A percentile compares a stretch with the other conserved stretches of the same genome.
Evolutionary conservation across 1,139 yeast genomes (phyloP).

Genomic region (Magnusiomyces suaveolens): DNA sequence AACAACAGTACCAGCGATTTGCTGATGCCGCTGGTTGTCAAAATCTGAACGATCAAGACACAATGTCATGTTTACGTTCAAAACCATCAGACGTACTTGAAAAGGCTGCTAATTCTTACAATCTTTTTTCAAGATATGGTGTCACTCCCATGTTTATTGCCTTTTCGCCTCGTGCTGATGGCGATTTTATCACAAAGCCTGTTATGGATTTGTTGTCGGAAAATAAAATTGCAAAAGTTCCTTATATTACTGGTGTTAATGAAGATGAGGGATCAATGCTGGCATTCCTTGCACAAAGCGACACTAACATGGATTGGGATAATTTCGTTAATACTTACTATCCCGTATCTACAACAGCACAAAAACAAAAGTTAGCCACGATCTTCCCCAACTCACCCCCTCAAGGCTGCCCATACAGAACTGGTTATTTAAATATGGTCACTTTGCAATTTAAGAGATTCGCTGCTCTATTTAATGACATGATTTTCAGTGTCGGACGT

Average conservation of each 20-base stretch:
- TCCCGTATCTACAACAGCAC: not conserved
- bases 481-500: slow-evolving; percentile 18
- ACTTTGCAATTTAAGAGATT: slow-evolving; percentile 20
- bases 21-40: slow-evolving; percentile 16
- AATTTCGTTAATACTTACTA: not conserved
- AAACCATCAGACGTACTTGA: slow-evolving; percentile 13
- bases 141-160: slow-evolving; percentile 8
- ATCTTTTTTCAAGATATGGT: slow-evolving; percentile 8
- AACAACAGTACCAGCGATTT: slow-evolving; percentile 16
- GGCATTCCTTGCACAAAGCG: slow-evolving; percentile 10
- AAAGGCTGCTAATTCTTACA: slow-evolving; percentile 15
- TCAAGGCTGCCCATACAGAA: slow-evolving; percentile 20
- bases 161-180: slow-evolving; percentile 20
- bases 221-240: slow-evolving; percentile 18
- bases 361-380: slow-evolving; percentile 3
- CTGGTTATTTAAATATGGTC: slow-evolving; percentile 15
- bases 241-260: slow-evolving; percentile 19
- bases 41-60: slow-evolving; percentile 10
- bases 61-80: slow-evolving; percentile 18
- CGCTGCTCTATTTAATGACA: slow-evolving; percentile 18
- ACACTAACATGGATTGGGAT: slow-evolving; percentile 10
- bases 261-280: slow-evolving; percentile 22
- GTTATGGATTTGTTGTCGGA: slow-evolving; percentile 10
- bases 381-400: slow-evolving; percentile 17
- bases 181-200: slow-evolving; percentile 13